A percentile compares a stretch with the other conserved stretches of the same genome.
Conservation (phyloP, 371 early-diverging fungal species). For the Rhizopus microsporus region DNA sequence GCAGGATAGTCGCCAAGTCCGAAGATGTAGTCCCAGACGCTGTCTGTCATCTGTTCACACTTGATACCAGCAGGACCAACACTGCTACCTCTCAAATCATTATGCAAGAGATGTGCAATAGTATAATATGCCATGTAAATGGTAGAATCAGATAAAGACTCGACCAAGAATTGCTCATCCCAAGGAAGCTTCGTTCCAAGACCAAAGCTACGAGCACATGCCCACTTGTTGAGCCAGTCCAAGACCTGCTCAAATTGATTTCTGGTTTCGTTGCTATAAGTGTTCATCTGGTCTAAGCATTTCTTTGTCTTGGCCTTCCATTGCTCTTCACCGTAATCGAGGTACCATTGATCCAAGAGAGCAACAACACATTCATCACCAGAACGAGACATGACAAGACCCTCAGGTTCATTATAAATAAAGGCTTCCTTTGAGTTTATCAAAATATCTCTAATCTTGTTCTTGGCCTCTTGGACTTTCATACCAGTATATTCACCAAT, state of each 20-base stretch:
- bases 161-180: slow-evolving; percentile 97
- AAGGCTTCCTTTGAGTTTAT: slow-evolving; percentile 78
- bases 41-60: slow-evolving; percentile 89
- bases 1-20: slow-evolving; percentile 73
- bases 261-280: slow-evolving; percentile 85
- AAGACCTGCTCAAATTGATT: slow-evolving; percentile 88
- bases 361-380: slow-evolving; percentile 99
- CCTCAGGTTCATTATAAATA: slow-evolving; percentile 97
- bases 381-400: slow-evolving; percentile 92
- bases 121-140: slow-evolving; percentile 99
- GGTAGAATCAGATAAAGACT: slow-evolving; percentile 99
- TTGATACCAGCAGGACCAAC: slow-evolving; percentile 85
- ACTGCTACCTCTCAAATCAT: slow-evolving; percentile 81
- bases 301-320: slow-evolving; percentile 89
- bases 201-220: slow-evolving; percentile 97
- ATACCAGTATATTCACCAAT: slow-evolving; percentile 82
- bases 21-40: slow-evolving; percentile 96
- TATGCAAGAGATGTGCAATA: slow-evolving; percentile 94
- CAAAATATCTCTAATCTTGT: slow-evolving; percentile 75
- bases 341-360: slow-evolving; percentile 99
- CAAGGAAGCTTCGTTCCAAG: slow-evolving; percentile 97
- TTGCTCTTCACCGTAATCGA: slow-evolving; percentile 95
- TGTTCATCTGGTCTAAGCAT: slow-evolving; percentile 86
- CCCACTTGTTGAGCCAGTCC: slow-evolving; percentile 99
- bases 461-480: slow-evolving; percentile 93